A percentile compares a stretch with the other conserved stretches of the same genome.
Conservation (phyloP, 495 filamentous ascomycete species). For the Melanomma pulvis-pyrius region DNA sequence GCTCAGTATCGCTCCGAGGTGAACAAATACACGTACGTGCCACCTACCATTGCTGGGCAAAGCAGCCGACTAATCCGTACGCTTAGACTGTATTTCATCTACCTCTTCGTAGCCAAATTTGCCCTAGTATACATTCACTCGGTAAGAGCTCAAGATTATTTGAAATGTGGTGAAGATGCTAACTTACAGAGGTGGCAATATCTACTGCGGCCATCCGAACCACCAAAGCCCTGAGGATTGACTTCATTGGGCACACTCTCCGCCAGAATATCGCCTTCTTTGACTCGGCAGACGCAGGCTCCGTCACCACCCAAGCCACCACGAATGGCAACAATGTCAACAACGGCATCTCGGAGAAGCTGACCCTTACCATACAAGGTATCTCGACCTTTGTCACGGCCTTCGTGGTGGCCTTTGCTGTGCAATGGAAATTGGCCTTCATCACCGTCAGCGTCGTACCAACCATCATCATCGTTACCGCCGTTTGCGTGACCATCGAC, state of each 20-base stretch:
- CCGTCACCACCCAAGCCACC: constrained; percentile 89
- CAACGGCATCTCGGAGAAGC: constrained; percentile 47
- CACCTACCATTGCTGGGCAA: background rate
- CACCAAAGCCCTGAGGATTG: constrained; percentile 78
- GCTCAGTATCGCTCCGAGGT: constrained; percentile 38
- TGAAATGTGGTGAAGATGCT: no score
- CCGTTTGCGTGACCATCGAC: constrained; percentile 35
- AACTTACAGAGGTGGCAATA: no score
- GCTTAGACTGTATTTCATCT: constrained; percentile 46
- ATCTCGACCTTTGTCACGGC: constrained; percentile 42
- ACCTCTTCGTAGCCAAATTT: constrained; percentile 48
- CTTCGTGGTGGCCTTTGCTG: constrained; percentile 43
- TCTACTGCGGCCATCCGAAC: constrained; percentile 59
- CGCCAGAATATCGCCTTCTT: constrained; percentile 91
- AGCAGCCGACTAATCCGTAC: background rate
- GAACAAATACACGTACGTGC: constrained; percentile 30
- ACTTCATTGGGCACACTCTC: constrained; percentile 80
- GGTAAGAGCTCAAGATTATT: no score
- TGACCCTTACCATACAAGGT: constrained; percentile 40
- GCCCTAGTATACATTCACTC: constrained; percentile 43
- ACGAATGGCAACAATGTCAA: constrained; percentile 62
- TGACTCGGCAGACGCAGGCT: constrained; percentile 86
- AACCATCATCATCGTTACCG: constrained; percentile 36
- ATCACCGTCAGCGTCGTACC: constrained; percentile 53
- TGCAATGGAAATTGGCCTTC: constrained; percentile 58